Base-by-base conservation (phyloP, 106 monocot genomes). In the Platanthera zijinensis region DNA sequence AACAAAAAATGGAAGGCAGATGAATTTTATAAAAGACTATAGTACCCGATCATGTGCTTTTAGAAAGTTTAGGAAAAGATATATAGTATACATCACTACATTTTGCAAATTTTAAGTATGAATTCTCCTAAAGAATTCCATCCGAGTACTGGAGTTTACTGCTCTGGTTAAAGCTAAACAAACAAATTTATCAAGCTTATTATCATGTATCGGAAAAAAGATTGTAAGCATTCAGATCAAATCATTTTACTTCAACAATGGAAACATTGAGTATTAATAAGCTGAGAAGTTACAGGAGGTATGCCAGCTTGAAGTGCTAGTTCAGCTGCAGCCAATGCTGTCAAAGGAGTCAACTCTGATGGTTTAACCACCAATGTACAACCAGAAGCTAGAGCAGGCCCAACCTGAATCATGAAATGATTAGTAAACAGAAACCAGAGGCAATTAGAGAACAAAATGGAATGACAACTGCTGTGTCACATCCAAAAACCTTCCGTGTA, bases 251-350 rank as follows among this genome's bases (percentile, higher is more conserved):
- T 48, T 47, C 70, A 48, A 18, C 1, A 19, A 70, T 1, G 14
- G 17, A 17, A 46, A 47, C 15, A n/a, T 70, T 32, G 32, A 32
- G 66, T 70, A 70, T 18, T 15, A 48, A 70, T 15, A 70, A 70
- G 45, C 78, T 59, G 54, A 79, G 71, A 74, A 79, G 48, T 85
- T 92, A 96, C 95, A 48, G 92, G 85, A 53, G 92, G 92, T 78
- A 96, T 92, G 76, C 95, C 95, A 85, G 95, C 92, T 85, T 87
- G 88, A 82, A 96, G 88, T 32, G 95, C 79, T 22, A 96, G 89
- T 30, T 96, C 85, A 62, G 95, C 92, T 77, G 92, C 92, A 79
- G 95, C 95, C 81, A 92, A 80, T 79, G 95, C 95, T 30, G 90
- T 96, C 78, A 96, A 80, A 51, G 95, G 95, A 49, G 95, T 96